Percentiles rank a stretch among this genome's conserved stretches.
Conservation (phyloP, 805 yeast genomes). For the Wickerhamiella azymoides region DNA sequence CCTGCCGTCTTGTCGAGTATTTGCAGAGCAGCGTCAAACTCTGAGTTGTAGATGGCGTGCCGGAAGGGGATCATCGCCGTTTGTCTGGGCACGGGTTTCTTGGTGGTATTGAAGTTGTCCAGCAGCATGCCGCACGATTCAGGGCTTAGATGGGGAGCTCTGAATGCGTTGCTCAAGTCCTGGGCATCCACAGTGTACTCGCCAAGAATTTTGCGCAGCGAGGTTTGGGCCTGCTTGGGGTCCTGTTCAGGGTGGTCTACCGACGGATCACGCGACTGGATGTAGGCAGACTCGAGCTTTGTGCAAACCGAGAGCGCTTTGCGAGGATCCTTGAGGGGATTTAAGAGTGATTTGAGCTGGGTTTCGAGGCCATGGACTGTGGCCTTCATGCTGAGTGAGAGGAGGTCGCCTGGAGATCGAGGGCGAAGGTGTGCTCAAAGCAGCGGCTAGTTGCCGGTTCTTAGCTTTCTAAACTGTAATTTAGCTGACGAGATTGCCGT, state of each 20-base stretch:
- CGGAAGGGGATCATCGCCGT: constrained; percentile 51
- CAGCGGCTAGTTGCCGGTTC: no score
- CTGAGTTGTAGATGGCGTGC: constrained; percentile 41
- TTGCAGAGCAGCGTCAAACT: constrained; percentile 41
- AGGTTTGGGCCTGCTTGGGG: constrained; percentile 14
- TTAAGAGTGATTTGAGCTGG: neutral
- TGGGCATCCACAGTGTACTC: constrained; percentile 13
- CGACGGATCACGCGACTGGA: constrained; percentile 15
- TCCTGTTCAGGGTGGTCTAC: constrained; percentile 16
- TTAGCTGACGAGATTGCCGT: constrained; percentile 94
- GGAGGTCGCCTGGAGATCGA: no score
- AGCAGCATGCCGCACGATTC: constrained; percentile 15
- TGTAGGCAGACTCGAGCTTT: constrained; percentile 15
- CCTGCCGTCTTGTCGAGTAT: constrained; percentile 51
- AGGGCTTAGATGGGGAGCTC: constrained; percentile 14
- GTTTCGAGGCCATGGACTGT: constrained; percentile 5
- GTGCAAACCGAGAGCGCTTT: constrained; percentile 17
- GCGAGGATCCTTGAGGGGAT: neutral
- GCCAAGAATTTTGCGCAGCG: constrained; percentile 15
- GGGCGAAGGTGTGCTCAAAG: no score
- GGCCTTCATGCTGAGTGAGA: constrained; percentile 4
- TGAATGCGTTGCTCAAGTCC: constrained; percentile 16
- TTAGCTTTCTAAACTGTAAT: no score
- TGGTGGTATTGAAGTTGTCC: constrained; percentile 12
- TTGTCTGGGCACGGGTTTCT: constrained; percentile 10